A percentile compares a stretch with the other conserved stretches of the same genome.
Conservation (phyloP, 257 asterid species). For the Rauvolfia tetraphylla region DNA sequence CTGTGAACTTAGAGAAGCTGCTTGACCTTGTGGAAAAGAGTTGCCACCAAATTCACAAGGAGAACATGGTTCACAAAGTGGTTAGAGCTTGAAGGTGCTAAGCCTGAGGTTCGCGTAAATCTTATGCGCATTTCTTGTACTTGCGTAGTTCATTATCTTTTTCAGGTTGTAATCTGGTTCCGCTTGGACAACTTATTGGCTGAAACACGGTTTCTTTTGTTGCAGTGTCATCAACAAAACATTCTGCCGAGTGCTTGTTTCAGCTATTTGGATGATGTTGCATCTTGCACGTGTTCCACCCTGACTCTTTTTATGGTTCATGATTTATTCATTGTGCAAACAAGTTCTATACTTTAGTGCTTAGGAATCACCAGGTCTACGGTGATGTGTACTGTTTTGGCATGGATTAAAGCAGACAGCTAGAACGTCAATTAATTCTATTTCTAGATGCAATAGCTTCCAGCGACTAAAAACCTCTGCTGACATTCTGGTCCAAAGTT, state of each 20-base stretch:
- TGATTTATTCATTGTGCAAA: slow-evolving; percentile 8
- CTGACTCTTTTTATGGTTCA: background rate
- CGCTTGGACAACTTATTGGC: background rate
- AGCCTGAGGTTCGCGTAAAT: background rate
- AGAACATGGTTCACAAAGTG: slow-evolving; percentile 90
- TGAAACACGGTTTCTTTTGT: background rate
- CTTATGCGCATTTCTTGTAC: background rate
- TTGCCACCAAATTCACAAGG: slow-evolving; percentile 99
- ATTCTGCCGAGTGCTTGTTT: background rate
- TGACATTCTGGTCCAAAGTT: background rate
- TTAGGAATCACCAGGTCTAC: background rate
- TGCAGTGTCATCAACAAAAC: background rate
- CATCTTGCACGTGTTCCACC: slow-evolving; percentile 8
- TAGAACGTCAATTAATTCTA: background rate
- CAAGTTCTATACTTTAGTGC: slow-evolving; percentile 2
- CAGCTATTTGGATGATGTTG: background rate
- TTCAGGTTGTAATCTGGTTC: background rate
- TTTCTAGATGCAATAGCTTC: background rate
- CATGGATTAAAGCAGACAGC: background rate
- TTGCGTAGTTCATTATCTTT: background rate
- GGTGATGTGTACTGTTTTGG: background rate
- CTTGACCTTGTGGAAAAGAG: slow-evolving; percentile 99
- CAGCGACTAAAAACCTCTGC: background rate
- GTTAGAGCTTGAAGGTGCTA: slow-evolving; percentile 46
- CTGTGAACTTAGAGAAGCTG: slow-evolving; percentile 88